phyloP scores from a whole-genome alignment of 768 basidiomycete genomes.

The Clavulina sp. region DNA sequence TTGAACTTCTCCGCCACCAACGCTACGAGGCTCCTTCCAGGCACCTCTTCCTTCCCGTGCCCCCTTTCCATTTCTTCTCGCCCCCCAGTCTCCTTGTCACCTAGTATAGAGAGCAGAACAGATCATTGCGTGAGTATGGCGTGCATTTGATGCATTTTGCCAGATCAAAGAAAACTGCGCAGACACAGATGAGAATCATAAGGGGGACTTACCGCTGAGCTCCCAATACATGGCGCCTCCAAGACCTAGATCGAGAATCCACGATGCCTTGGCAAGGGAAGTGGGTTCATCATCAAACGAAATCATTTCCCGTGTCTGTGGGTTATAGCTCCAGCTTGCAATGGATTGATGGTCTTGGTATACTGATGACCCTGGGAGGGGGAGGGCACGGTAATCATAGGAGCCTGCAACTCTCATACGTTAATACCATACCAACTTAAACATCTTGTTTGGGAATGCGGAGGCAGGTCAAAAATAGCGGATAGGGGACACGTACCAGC shows the following conservation, averaged over 20 bases:
- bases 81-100: slow-evolving; percentile 43
- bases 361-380: slow-evolving; percentile 50
- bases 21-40: slow-evolving; percentile 51
- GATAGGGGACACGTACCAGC: slow-evolving; percentile 20
- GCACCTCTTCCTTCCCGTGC: slow-evolving; percentile 46
- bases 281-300: slow-evolving; percentile 62
- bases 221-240: slow-evolving; percentile 76
- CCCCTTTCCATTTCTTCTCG: slow-evolving; percentile 52
- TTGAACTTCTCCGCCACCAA: slow-evolving; percentile 30
- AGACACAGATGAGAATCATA: neutral
- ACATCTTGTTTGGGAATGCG: too few relatives aligned
- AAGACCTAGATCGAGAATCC: slow-evolving; percentile 55
- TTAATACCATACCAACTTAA: neutral
- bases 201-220: slow-evolving; percentile 3
- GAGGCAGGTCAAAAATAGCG: neutral
- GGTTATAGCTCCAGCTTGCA: slow-evolving; percentile 77
- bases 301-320: slow-evolving; percentile 56
- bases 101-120: neutral
- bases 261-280: slow-evolving; percentile 57
- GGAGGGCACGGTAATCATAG: slow-evolving; percentile 88
- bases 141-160: too few relatives aligned
- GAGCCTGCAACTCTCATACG: slow-evolving; percentile 19
- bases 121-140: too few relatives aligned
- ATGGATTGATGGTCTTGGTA: slow-evolving; percentile 45
- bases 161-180: too few relatives aligned